Base-by-base conservation (phyloP, 768 basidiomycete genomes). In the Rhodosporidiobolus sp. region DNA sequence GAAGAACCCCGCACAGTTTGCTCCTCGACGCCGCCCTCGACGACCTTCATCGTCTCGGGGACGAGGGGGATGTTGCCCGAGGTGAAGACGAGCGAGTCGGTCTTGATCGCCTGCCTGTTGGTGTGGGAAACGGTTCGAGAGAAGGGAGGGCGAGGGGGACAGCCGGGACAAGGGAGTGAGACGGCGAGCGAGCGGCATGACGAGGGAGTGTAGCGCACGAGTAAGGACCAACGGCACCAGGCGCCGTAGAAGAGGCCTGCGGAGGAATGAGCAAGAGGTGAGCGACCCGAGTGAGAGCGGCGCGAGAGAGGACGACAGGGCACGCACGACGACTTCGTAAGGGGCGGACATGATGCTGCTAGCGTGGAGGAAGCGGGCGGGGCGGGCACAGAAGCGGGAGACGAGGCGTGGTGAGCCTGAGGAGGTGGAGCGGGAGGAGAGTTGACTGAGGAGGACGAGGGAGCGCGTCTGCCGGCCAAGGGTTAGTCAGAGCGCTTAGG, bases 1-100 rank as follows among this genome's bases (percentile, higher is more conserved):
- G 20, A 35, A 46, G 4, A 12, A 69, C 22, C 12, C 59, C 82
- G 72, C 66, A 83, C 83, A 16, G 93, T 87, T 81, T 98, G 91
- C 60, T 84, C 88, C 77, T 89, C 89, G 57, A 94, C 85, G 45
- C 80, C 82, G 22, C 90, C 90, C 32, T 88, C 88, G 67, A 91
- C 89, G 77, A 94, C 82, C 77, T 88, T 83, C 82, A 87, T 88
- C 20, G 87, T 87, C 43, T 82, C 78, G 19, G 93, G 90, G 79
- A 90, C 86, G 67, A 96, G 83, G 4, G 92, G 89, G 78, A 98
- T 89, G 80, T 88, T 90, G 58, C 95, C 95, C 4, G 92, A 94
- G 56, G 88, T 85, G 83, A 95, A 99, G 75, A 97, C 86, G 26
- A 75, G 53, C 30, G 60, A 61, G 56, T 75, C 70, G 56, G 72